Conservation (phyloP, 495 filamentous ascomycete genomes). For the Penicillium coprophilum region DNA sequence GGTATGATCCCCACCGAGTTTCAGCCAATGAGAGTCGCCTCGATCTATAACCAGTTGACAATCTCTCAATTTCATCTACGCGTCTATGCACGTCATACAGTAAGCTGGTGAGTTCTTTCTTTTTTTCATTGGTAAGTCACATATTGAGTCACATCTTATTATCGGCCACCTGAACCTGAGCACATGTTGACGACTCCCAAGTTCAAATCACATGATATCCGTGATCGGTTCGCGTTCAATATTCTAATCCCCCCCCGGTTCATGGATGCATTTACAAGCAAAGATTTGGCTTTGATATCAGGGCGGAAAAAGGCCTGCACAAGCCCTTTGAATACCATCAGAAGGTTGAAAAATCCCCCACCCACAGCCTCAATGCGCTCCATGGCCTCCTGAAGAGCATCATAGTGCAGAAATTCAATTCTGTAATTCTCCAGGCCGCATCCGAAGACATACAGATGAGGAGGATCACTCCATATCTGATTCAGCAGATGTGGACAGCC, state of each 20-base stretch:
- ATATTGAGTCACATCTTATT: neutral
- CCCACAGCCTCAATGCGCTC: neutral
- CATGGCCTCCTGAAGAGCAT: neutral
- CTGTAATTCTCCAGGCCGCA: neutral
- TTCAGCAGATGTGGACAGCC: neutral
- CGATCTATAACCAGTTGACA: neutral
- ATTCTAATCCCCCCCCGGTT: neutral
- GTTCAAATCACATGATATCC: neutral
- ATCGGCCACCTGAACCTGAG: too few species aligned
- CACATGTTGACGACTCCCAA: neutral
- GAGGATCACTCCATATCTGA: neutral
- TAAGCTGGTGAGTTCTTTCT: too few species aligned
- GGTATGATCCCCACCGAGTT: constrained; percentile 5
- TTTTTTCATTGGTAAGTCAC: neutral
- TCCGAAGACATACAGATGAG: neutral
- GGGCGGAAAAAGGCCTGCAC: neutral
- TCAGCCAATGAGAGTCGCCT: neutral
- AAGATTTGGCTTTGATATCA: neutral
- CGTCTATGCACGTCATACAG: neutral
- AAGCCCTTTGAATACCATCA: neutral
- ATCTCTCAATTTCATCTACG: neutral
- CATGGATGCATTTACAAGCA: constrained; percentile 1
- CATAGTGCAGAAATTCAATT: neutral
- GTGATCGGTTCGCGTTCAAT: neutral
- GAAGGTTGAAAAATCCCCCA: neutral